Evolutionary conservation across 306 rosid species (phyloP).

Genomic region (Gastrolobium bilobum): DNA sequence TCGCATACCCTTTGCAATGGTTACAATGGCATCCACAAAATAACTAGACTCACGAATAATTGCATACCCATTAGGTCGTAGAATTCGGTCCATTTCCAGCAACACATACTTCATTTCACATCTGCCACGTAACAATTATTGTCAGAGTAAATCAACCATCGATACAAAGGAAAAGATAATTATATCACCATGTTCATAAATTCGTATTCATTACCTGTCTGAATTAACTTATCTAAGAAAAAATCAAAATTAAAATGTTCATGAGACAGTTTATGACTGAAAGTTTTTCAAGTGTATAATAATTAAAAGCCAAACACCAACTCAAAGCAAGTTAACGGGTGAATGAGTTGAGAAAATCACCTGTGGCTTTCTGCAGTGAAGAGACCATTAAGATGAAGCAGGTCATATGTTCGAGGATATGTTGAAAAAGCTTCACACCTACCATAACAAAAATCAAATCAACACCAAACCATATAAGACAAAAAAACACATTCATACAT

Average conservation of each 20-base stretch:
- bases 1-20: conserved; percentile 75
- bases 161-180: background rate
- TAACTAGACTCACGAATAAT: conserved; percentile 85
- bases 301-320: background rate
- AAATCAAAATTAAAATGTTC: background rate
- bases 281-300: background rate
- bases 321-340: background rate
- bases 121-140: conserved; percentile 55
- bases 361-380: conserved; percentile 96
- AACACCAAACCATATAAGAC: conserved; percentile 33
- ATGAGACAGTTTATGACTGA: conserved; percentile 1
- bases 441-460: conserved; percentile 49
- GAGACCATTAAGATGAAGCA: conserved; percentile 91
- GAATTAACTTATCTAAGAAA: background rate
- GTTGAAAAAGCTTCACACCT: conserved; percentile 99
- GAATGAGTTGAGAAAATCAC: conserved; percentile 51
- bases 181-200: background rate
- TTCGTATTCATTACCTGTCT: background rate
- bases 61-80: conserved; percentile 81
- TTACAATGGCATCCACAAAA: conserved; percentile 71
- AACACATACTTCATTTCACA: conserved; percentile 91
- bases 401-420: conserved; percentile 96
- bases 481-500: background rate
- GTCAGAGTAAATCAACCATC: conserved; percentile 25
- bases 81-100: conserved; percentile 95